Evolutionary conservation across 192 early-diverging fungal species (phyloP), one percentile per base, ranked within the genome.

Genomic region (Mortierella claussenii): DNA sequence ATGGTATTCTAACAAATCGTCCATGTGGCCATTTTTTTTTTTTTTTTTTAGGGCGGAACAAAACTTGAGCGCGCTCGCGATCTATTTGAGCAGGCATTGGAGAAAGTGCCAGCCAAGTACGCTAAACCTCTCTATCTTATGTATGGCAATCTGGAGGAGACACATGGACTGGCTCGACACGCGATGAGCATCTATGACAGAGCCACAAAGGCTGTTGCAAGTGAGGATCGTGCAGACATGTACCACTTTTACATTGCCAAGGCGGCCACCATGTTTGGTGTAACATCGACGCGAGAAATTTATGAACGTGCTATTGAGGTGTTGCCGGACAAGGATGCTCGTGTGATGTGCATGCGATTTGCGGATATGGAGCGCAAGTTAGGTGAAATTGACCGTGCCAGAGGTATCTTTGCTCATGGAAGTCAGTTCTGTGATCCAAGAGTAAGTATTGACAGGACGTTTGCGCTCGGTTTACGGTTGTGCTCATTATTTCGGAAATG

Each of bases 111-210:
- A 1, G 70, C 90, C 0, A 92, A 93, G 42, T 94, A 93, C 58
- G 95, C 96, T 18, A 93, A 92, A 58, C 81, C 91, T 1, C 65
- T 99, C 3, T 98, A 91, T 63, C 80, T 98, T 15, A 88, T 95
- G 82, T 99, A 95, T 69, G 96, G 95, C 9, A 87, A 91, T 51
- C 74, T 97, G 24, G 98, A 99, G 78, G 97, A 98, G 69, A 90
- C 93, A 8, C 84, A 96, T 66, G 98, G 98, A 0, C 82, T 94
- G 58, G 91, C 96, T 7, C 87, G 94, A 13, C 94, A 96, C 51
- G 96, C 96, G 0, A 93, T 99, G 90, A 83, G 91, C 17, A 93
- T 98, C 24, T 98, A 97, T 71, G 97, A 97, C 78, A 85, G 96
- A 1, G 96, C 95, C 0, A 95, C 95, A 0, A 86, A 73, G 31